Conservation (phyloP, 306 rosid genomes). For the Lotus japonicus region DNA sequence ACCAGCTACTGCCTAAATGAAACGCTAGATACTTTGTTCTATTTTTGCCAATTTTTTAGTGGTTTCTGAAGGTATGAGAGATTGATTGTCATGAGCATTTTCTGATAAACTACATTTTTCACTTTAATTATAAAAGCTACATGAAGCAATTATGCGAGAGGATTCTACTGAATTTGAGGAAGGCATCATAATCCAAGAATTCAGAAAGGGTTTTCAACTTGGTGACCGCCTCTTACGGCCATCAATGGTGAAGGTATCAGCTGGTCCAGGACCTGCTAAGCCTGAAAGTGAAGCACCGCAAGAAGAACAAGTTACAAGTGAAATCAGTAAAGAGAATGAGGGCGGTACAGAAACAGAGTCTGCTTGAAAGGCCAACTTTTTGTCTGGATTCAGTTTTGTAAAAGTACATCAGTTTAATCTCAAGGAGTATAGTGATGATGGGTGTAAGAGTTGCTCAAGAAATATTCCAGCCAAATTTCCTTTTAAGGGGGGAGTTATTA, state of each 20-base stretch:
- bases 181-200: slow-evolving; percentile 67
- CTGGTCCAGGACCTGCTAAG: slow-evolving; percentile 91
- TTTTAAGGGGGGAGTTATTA: slow-evolving; percentile 3
- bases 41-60: background rate
- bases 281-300: slow-evolving; percentile 36
- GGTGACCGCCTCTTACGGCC: slow-evolving; percentile 91
- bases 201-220: slow-evolving; percentile 79
- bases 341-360: slow-evolving; percentile 35
- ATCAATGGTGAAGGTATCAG: slow-evolving; percentile 94
- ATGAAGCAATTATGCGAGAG: slow-evolving; percentile 95
- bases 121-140: slow-evolving; percentile 48
- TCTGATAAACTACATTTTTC: slow-evolving; percentile 30
- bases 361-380: slow-evolving; percentile 27
- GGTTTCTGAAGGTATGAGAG: slow-evolving; percentile 2
- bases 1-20: slow-evolving; percentile 13
- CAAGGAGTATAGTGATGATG: slow-evolving; percentile 16
- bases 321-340: slow-evolving; percentile 20
- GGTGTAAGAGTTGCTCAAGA: slow-evolving; percentile 20
- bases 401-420: slow-evolving; percentile 24
- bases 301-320: slow-evolving; percentile 34
- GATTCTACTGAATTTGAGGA: slow-evolving; percentile 77
- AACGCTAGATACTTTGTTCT: background rate
- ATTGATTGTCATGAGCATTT: background rate
- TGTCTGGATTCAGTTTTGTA: slow-evolving; percentile 43
- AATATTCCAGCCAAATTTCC: slow-evolving; percentile 16